These are phyloP conservation scores for Gastrolobium villosum DNA, from an alignment of 306 rosid genomes.

Conservation along the genomic window DNA sequence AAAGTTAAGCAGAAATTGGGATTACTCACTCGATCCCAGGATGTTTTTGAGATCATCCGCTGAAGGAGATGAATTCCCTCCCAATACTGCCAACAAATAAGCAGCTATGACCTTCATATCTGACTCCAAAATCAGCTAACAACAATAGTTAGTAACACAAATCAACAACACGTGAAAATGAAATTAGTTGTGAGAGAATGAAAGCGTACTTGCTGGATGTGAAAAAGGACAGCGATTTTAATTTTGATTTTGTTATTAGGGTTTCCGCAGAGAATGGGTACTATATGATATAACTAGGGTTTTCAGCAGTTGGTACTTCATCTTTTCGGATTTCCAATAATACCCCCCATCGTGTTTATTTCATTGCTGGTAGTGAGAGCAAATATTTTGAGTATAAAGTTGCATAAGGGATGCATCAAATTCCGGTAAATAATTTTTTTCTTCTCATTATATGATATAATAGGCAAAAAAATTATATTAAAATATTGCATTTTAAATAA, in stretches of 20 bases:
- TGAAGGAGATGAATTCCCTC: slow-evolving; percentile 69
- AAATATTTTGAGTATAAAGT: too few species aligned
- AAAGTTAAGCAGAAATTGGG: not conserved
- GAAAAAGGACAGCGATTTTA: not conserved
- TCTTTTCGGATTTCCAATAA: slow-evolving; percentile 2
- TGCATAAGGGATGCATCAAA: too few species aligned
- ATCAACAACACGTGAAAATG: not conserved
- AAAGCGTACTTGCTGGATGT: slow-evolving; percentile 38
- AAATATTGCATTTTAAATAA: too few species aligned
- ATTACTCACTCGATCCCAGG: slow-evolving; percentile 57
- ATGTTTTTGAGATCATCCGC: slow-evolving; percentile 65
- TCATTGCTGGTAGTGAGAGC: too few species aligned
- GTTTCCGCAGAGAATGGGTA: slow-evolving; percentile 1
- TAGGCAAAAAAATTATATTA: too few species aligned
- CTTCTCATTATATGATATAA: too few species aligned
- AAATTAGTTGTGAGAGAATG: not conserved
- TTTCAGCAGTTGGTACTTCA: slow-evolving; percentile 6
- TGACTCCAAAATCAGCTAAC: slow-evolving; percentile 38
- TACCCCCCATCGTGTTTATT: not conserved
- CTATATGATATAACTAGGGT: slow-evolving; percentile 35
- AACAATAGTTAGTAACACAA: slow-evolving; percentile 10
- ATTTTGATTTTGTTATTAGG: slow-evolving; percentile 17
- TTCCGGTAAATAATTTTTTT: too few species aligned
- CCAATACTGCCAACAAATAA: slow-evolving; percentile 80
- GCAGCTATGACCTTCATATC: slow-evolving; percentile 83